Conservation (phyloP, 1,284 basidiomycete genomes). For the Irpex rosettiformis region DNA sequence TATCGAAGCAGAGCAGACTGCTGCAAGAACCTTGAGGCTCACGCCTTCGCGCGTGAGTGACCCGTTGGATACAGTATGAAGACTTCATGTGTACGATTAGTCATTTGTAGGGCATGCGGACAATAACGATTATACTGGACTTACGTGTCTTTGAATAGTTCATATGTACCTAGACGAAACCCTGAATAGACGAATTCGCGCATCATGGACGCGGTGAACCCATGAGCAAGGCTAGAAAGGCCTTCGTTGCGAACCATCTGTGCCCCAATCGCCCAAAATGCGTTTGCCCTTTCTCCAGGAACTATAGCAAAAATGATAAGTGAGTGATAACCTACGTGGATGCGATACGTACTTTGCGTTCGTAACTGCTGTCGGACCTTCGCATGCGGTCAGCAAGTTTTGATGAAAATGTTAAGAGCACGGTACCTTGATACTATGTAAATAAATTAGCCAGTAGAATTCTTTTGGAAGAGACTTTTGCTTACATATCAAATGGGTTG, state of each 20-base stretch:
- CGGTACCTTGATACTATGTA: neutral
- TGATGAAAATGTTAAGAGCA: neutral
- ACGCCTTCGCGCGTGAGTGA: constrained; percentile 30
- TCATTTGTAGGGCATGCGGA: neutral
- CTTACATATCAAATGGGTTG: constrained; percentile 36
- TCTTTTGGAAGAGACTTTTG: neutral
- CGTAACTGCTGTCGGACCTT: constrained; percentile 35
- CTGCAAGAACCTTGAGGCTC: constrained; percentile 31
- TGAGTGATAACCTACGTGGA: neutral
- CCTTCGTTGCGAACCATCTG: constrained; percentile 34
- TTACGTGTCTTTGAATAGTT: constrained; percentile 36
- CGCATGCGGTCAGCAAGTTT: neutral
- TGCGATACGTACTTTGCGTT: constrained; percentile 25
- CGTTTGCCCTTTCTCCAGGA: constrained; percentile 26
- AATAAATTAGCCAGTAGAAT: neutral
- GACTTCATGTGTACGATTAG: constrained; percentile 9
- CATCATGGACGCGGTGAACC: constrained; percentile 34
- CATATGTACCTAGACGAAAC: constrained; percentile 35
- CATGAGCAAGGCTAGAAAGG: constrained; percentile 29
- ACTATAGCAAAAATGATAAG: constrained; percentile 14
- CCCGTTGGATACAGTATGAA: constrained; percentile 23
- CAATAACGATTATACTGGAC: constrained; percentile 4
- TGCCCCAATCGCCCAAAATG: constrained; percentile 32
- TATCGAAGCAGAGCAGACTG: constrained; percentile 31
- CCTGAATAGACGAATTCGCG: constrained; percentile 36